These are phyloP conservation scores for Yamagishiella unicocca DNA, from an alignment of 139 green algal genomes.

Conservation along the genomic window DNA sequence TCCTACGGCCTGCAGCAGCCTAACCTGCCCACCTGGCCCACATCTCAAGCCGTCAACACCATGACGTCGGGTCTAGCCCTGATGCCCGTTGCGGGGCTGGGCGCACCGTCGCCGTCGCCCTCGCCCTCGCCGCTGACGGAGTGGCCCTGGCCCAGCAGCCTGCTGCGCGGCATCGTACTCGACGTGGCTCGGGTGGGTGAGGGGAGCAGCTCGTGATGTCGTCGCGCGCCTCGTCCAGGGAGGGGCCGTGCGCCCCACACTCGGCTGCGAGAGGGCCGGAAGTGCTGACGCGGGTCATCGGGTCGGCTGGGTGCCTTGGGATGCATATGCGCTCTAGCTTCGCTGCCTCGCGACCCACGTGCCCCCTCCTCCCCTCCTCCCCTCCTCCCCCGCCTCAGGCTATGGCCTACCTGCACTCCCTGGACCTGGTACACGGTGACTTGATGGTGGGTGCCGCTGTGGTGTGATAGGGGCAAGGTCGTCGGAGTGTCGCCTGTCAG, in stretches of 20 bases:
- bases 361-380: background rate
- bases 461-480: background rate
- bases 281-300: background rate
- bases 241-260: background rate
- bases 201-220: background rate
- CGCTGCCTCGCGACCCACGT: background rate
- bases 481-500: background rate
- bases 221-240: background rate
- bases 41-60: no score
- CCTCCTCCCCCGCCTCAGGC: background rate
- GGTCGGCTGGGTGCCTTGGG: background rate
- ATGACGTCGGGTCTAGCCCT: no score
- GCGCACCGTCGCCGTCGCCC: no score
- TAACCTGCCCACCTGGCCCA: no score
- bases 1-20: background rate
- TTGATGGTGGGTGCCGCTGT: background rate
- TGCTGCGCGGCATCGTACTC: background rate
- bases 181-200: background rate
- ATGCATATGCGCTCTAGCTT: no score
- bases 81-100: no score
- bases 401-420: slow-evolving; percentile 2
- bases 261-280: no score
- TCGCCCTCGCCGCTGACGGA: background rate
- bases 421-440: background rate
- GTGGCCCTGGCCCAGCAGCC: background rate